phyloP scores from a whole-genome alignment of 2,329 filamentous ascomycete species.

The Diaporthe sp. region DNA sequence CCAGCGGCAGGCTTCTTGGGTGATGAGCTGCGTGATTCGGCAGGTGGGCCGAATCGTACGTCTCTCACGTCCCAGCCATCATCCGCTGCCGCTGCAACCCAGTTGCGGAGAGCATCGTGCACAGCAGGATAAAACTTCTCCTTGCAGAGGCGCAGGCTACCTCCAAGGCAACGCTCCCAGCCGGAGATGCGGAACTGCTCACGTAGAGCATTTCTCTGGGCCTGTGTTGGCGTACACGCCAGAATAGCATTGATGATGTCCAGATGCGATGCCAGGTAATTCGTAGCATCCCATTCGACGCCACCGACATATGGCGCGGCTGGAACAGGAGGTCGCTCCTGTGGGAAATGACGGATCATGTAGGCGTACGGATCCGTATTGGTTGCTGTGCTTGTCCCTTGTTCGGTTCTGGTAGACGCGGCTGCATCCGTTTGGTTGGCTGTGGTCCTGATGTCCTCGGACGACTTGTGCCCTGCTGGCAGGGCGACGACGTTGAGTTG shows the following conservation, averaged over 20 bases:
- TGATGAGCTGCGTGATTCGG: conserved; percentile 58
- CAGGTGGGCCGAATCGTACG: conserved; percentile 80
- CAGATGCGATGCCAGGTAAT: conserved; percentile 92
- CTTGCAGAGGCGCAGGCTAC: conserved; percentile 89
- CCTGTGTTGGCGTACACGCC: conserved; percentile 78
- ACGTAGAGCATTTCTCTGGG: conserved; percentile 84
- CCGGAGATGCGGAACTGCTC: conserved; percentile 84
- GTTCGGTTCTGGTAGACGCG: conserved; percentile 44
- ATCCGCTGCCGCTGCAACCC: conserved; percentile 88
- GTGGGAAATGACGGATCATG: conserved; percentile 83
- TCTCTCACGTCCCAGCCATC: conserved; percentile 90
- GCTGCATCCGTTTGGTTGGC: conserved; percentile 39
- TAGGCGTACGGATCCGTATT: conserved; percentile 62
- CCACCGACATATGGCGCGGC: conserved; percentile 96
- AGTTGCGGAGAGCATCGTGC: conserved; percentile 89
- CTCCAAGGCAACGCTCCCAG: conserved; percentile 91
- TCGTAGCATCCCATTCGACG: conserved; percentile 98
- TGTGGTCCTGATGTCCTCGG: conserved; percentile 43
- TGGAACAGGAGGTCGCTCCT: conserved; percentile 88
- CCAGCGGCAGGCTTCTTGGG: conserved; percentile 58
- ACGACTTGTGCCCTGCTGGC: conserved; percentile 57
- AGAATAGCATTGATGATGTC: conserved; percentile 94
- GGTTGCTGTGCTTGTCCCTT: conserved; percentile 41
- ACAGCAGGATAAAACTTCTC: conserved; percentile 97
- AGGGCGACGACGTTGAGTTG: conserved; percentile 88